Conservation (phyloP, 371 early-diverging fungal species). For the Mortierella polycephala region DNA sequence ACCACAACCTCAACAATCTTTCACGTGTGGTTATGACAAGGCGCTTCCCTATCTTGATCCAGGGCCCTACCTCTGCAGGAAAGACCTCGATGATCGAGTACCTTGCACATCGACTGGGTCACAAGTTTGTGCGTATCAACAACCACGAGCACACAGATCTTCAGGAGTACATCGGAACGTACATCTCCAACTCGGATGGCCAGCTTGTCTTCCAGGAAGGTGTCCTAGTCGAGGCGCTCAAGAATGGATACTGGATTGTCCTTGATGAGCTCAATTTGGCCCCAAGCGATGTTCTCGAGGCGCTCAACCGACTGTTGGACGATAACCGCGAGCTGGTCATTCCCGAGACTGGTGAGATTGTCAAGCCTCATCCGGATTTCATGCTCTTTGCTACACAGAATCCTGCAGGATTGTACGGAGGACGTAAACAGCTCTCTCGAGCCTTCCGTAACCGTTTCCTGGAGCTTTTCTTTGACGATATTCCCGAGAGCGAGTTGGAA, state of each 20-base stretch:
- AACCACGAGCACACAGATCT: slow-evolving; percentile 99
- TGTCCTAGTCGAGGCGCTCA: slow-evolving; percentile 94
- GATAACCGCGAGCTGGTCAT: slow-evolving; percentile 99
- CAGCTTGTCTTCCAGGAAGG: slow-evolving; percentile 97
- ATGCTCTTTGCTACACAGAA: slow-evolving; percentile 99
- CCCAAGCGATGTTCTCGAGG: slow-evolving; percentile 99
- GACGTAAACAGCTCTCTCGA: slow-evolving; percentile 98
- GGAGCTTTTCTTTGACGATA: slow-evolving; percentile 96
- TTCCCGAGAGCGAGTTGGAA: slow-evolving; percentile 91
- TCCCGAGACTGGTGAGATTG: slow-evolving; percentile 96
- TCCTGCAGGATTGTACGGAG: slow-evolving; percentile 98
- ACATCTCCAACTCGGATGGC: slow-evolving; percentile 84
- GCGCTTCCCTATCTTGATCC: slow-evolving; percentile 97
- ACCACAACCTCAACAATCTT: slow-evolving; percentile 85
- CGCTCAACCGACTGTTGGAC: slow-evolving; percentile 98
- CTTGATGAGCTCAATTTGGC: slow-evolving; percentile 99
- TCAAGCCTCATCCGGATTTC: slow-evolving; percentile 97
- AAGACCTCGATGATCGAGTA: slow-evolving; percentile 99
- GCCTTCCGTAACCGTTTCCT: slow-evolving; percentile 99
- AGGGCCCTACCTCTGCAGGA: slow-evolving; percentile 99
- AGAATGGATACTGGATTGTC: slow-evolving; percentile 99
- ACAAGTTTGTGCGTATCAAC: slow-evolving; percentile 98
- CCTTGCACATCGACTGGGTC: slow-evolving; percentile 93
- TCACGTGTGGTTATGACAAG: slow-evolving; percentile 93
- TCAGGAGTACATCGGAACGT: slow-evolving; percentile 98